Percentiles rank a stretch among this genome's conserved stretches.
phyloP scores from a whole-genome alignment of 2,329 filamentous ascomycete genomes.

The Arthrobotrys entomopaga region DNA sequence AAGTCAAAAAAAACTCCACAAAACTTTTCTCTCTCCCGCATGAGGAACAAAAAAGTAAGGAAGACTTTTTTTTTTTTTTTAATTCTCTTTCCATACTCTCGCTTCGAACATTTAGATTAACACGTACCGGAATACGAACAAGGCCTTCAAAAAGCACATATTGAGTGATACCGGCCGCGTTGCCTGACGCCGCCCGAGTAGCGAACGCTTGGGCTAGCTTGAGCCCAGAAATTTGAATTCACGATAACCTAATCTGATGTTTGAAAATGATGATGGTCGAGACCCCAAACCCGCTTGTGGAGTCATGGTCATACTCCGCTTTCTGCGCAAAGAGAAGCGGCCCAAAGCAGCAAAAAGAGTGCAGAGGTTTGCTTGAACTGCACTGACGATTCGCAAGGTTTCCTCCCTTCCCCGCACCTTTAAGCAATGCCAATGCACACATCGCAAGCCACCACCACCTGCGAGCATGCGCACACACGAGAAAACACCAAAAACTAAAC shows the following conservation, averaged over 20 bases:
- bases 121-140: background rate
- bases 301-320: constrained; percentile 15
- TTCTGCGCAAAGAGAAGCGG: background rate
- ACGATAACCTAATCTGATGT: background rate
- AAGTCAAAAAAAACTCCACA: constrained; percentile 4
- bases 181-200: constrained; percentile 11
- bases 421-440: constrained; percentile 33
- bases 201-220: constrained; percentile 22
- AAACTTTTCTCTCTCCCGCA: background rate
- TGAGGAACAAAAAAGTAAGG: background rate
- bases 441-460: constrained; percentile 32
- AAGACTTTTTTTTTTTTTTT: background rate
- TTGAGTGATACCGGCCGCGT: constrained; percentile 15
- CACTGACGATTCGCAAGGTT: background rate
- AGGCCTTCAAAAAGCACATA: background rate
- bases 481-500: background rate
- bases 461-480: constrained; percentile 33
- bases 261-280: constrained; percentile 25
- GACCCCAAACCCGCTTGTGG: background rate
- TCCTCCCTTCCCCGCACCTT: constrained; percentile 39
- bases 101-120: constrained; percentile 4
- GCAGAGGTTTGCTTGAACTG: no score
- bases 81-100: background rate
- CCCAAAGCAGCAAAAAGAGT: background rate
- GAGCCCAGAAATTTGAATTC: constrained; percentile 13